A percentile compares a stretch with the other conserved stretches of the same genome.
Evolutionary conservation across 495 filamentous ascomycete species (phyloP).

Genomic region (Amniculicola lignicola): DNA sequence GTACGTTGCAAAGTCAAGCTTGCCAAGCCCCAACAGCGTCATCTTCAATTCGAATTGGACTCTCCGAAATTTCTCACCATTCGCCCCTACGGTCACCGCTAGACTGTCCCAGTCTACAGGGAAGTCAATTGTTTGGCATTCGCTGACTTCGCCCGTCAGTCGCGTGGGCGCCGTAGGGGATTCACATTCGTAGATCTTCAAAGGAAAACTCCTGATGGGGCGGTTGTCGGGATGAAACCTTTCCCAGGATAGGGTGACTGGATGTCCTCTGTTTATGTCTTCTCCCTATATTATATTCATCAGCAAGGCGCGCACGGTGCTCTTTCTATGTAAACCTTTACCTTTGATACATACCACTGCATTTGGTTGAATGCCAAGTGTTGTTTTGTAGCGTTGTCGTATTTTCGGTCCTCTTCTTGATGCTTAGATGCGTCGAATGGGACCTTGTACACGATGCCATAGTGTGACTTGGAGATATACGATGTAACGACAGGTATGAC

Average conservation of each 20-base stretch:
- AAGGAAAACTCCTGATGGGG: background rate
- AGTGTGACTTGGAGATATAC: conserved; percentile 17
- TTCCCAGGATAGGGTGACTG: conserved; percentile 7
- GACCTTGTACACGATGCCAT: conserved; percentile 13
- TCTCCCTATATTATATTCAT: conserved; percentile 5
- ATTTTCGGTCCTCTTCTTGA: conserved; percentile 1
- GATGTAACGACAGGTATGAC: conserved; percentile 7
- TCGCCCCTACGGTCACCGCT: background rate
- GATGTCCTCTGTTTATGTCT: background rate
- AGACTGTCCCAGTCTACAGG: background rate
- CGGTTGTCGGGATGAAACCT: background rate
- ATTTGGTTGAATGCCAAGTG: conserved; percentile 11
- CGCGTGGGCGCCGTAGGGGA: background rate
- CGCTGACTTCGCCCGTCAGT: background rate
- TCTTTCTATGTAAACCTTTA: background rate
- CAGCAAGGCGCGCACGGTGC: too few relatives aligned
- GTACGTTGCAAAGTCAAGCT: background rate
- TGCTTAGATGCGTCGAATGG: conserved; percentile 10
- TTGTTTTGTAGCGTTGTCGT: background rate
- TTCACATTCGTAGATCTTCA: conserved; percentile 9
- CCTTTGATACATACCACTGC: conserved; percentile 7
- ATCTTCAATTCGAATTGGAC: conserved; percentile 12
- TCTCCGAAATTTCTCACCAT: conserved; percentile 5
- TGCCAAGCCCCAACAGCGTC: conserved; percentile 6
- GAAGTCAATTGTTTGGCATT: background rate